phyloP scores from a whole-genome alignment of 2,329 filamentous ascomycete species.

The Calonectria pteridis region DNA sequence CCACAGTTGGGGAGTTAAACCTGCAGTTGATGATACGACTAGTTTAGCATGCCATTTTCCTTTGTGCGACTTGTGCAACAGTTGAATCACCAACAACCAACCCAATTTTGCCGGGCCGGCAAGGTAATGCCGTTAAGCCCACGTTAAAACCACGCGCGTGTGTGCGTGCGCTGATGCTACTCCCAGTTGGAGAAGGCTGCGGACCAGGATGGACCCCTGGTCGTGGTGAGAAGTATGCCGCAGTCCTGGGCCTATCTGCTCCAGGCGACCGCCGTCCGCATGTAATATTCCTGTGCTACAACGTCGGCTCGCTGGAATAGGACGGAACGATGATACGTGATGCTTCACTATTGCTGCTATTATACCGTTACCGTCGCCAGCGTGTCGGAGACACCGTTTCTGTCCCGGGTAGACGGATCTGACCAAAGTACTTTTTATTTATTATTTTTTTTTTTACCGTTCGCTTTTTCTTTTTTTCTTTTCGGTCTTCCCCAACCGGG shows the following conservation, averaged over 20 bases:
- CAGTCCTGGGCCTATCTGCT: slow-evolving; percentile 2
- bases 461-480: background rate
- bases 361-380: background rate
- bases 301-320: background rate
- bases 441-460: no score
- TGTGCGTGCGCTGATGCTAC: background rate
- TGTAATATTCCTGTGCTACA: background rate
- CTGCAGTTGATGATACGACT: background rate
- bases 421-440: background rate
- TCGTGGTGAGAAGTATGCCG: slow-evolving; percentile 3
- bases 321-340: slow-evolving; percentile 6
- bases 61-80: background rate
- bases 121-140: background rate
- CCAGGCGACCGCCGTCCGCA: background rate
- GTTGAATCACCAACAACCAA: background rate
- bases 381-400: background rate
- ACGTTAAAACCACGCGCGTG: background rate
- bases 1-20: background rate
- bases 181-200: background rate
- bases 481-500: background rate
- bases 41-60: background rate
- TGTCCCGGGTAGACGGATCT: slow-evolving; percentile 4
- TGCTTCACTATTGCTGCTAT: background rate
- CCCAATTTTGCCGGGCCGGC: slow-evolving; percentile 5
- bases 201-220: slow-evolving; percentile 12